phyloP scores from a whole-genome alignment of 192 early-diverging fungal species.

The Entomortierella beljakovae region DNA sequence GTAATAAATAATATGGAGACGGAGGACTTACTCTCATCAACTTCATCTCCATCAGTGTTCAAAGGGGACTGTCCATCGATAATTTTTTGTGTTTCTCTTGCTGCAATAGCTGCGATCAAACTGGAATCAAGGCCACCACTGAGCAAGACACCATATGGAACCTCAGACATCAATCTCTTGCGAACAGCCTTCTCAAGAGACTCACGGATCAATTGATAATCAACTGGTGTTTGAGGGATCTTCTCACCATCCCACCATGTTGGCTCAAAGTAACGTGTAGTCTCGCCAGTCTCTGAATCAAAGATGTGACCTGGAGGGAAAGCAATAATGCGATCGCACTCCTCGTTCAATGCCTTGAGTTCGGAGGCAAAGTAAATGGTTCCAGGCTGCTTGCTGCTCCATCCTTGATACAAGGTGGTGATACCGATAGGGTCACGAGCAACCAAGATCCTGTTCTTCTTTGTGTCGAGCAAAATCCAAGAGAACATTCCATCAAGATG shows the following conservation, averaged over 20 bases:
- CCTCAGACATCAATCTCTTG: conserved; percentile 98
- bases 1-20: neutral
- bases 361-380: conserved; percentile 95
- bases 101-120: conserved; percentile 95
- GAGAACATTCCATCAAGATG: conserved; percentile 98
- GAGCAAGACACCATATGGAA: conserved; percentile 97
- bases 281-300: conserved; percentile 80
- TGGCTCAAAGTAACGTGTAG: conserved; percentile 90
- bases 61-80: conserved; percentile 59
- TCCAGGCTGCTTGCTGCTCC: conserved; percentile 81
- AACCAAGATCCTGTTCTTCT: conserved; percentile 85
- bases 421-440: conserved; percentile 98
- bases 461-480: conserved; percentile 91
- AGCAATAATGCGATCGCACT: conserved; percentile 96
- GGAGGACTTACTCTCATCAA: conserved; percentile 60
- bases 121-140: conserved; percentile 95
- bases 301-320: conserved; percentile 99
- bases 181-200: conserved; percentile 88
- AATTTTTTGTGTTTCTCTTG: conserved; percentile 82
- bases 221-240: conserved; percentile 63
- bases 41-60: conserved; percentile 72
- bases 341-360: conserved; percentile 96
- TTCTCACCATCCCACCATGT: conserved; percentile 84
- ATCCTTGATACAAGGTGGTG: conserved; percentile 97
- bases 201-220: conserved; percentile 82